These are phyloP conservation scores for Strigomonas oncopelti DNA, from an alignment of 208 protist species.

Conservation along the genomic window DNA sequence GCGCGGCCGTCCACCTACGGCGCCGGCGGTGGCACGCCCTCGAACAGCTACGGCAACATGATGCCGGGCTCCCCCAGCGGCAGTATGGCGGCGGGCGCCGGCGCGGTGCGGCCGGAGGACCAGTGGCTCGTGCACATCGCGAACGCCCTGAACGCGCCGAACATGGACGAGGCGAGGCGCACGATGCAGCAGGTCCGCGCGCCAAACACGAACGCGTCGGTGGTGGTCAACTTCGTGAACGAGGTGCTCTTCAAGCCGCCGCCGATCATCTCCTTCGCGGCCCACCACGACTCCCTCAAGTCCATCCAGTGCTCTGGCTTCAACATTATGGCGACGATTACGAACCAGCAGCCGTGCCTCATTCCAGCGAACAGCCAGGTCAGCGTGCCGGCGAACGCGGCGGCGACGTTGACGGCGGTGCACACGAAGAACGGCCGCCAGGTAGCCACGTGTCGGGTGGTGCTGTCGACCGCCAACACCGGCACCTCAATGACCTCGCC, in stretches of 20 bases:
- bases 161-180: constrained; percentile 40
- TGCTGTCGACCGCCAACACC: constrained; percentile 16
- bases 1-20: constrained; percentile 1
- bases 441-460: constrained; percentile 40
- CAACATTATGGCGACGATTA: constrained; percentile 43
- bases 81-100: not conserved
- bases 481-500: constrained; percentile 1
- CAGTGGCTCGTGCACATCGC: constrained; percentile 55
- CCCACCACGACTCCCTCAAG: constrained; percentile 24
- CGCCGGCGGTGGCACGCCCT: not conserved
- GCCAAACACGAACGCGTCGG: constrained; percentile 29
- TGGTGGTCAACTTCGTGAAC: constrained; percentile 52
- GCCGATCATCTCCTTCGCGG: constrained; percentile 57
- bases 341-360: constrained; percentile 39
- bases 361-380: constrained; percentile 39
- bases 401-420: constrained; percentile 38
- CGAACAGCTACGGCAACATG: not conserved
- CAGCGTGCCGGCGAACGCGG: constrained; percentile 28
- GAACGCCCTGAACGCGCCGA: constrained; percentile 36
- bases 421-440: constrained; percentile 30
- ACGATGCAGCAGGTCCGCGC: constrained; percentile 39
- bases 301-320: constrained; percentile 61
- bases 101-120: constrained; percentile 17
- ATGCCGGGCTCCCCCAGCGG: not conserved
- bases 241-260: constrained; percentile 50